Conservation (phyloP, 1,284 basidiomycete species). For the Schizopora paradoxa region DNA sequence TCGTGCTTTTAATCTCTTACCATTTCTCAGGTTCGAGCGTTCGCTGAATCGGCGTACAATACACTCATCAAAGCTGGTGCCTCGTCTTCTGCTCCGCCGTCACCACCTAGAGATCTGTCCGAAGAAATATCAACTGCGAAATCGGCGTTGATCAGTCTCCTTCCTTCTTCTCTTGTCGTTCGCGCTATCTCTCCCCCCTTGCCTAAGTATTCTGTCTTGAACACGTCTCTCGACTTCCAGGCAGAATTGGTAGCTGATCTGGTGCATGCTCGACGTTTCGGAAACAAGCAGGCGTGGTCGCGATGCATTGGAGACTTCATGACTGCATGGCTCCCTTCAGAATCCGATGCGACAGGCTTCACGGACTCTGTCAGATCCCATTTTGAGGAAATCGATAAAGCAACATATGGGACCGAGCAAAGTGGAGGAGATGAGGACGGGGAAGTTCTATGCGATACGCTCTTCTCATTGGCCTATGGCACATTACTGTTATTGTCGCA, state of each 20-base stretch:
- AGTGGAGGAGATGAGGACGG: constrained; percentile 63
- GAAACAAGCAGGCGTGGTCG: constrained; percentile 64
- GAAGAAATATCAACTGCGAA: constrained; percentile 54
- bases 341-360: constrained; percentile 39
- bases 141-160: constrained; percentile 51
- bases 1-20: constrained; percentile 18
- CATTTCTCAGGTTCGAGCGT: constrained; percentile 73
- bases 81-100: constrained; percentile 60
- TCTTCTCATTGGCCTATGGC: constrained; percentile 97
- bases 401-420: constrained; percentile 41
- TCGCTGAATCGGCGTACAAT: constrained; percentile 74
- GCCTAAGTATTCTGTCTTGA: constrained; percentile 33
- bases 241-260: constrained; percentile 76
- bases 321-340: constrained; percentile 59
- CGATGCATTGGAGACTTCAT: constrained; percentile 70
- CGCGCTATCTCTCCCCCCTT: constrained; percentile 39
- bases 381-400: constrained; percentile 78
- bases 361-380: constrained; percentile 64
- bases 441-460: constrained; percentile 86
- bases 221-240: constrained; percentile 63
- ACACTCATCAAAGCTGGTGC: constrained; percentile 80
- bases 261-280: constrained; percentile 62
- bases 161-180: constrained; percentile 47
- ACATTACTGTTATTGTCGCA: constrained; percentile 94
- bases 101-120: constrained; percentile 61